Conservation (phyloP, 2,329 filamentous ascomycete genomes). For the Paracoccidioides lutzii region DNA sequence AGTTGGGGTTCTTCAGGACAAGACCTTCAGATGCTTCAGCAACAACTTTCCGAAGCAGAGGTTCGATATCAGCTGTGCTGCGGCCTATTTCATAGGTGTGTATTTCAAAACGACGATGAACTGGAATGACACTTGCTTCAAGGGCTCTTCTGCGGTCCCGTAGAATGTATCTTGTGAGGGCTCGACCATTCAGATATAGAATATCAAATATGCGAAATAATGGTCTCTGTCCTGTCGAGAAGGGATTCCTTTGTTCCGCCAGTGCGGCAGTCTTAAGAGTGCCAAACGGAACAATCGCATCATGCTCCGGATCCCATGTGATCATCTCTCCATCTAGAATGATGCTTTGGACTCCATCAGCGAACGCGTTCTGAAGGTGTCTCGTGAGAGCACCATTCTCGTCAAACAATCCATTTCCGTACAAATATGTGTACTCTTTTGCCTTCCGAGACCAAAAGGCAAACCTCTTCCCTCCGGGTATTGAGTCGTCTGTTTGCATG, state of each 20-base stretch:
- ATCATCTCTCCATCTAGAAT: conserved; percentile 98
- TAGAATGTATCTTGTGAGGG: conserved; percentile 70
- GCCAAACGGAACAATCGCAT: conserved; percentile 79
- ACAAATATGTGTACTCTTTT: conserved; percentile 92
- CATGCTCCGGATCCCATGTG: conserved; percentile 79
- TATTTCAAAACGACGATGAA: conserved; percentile 68
- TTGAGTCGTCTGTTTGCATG: conserved; percentile 58
- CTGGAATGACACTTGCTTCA: conserved; percentile 53
- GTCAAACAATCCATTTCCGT: conserved; percentile 65
- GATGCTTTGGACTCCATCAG: conserved; percentile 63
- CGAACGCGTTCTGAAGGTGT: conserved; percentile 65
- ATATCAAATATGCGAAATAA: conserved; percentile 85
- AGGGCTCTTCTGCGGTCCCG: conserved; percentile 68
- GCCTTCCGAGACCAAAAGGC: conserved; percentile 91
- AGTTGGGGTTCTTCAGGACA: conserved; percentile 85
- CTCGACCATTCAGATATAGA: conserved; percentile 68
- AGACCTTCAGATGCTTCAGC: conserved; percentile 80
- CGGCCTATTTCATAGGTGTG: conserved; percentile 58
- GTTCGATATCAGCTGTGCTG: conserved; percentile 61
- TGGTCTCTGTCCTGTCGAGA: conserved; percentile 52
- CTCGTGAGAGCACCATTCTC: conserved; percentile 65
- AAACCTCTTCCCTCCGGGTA: conserved; percentile 60
- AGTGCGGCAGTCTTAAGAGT: conserved; percentile 85
- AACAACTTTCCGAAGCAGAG: conserved; percentile 66
- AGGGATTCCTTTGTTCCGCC: conserved; percentile 62